Evolutionary conservation across 2,329 filamentous ascomycete genomes (phyloP), one percentile per base, ranked within the genome.

Genomic region (Beauveria scarabaeidicola): DNA sequence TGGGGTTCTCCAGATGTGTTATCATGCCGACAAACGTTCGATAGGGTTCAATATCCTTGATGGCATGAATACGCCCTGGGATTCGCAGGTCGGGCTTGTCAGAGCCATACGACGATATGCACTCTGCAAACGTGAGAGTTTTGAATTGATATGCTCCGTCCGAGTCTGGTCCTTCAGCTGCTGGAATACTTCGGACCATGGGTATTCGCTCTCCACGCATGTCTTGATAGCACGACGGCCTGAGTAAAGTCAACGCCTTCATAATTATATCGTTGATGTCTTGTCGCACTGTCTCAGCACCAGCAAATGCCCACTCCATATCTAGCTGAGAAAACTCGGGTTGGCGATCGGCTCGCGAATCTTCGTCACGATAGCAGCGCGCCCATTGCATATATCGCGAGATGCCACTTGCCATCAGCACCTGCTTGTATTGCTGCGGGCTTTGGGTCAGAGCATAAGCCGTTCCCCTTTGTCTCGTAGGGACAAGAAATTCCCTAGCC

Each of bases 381-480:
- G 94, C 95, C 74, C 97, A 91, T 68, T 99, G 94, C 72, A 88
- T 95, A 71, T 99, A 99, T 44, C 82, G 84, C 1, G 80, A 76
- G 11, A 97, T 82, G 0, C 93, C 93, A 62, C 89, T 89, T 0
- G 91, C 90, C 91, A 99, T 97, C 46, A 99, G 81, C 2, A 97
- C 90, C 75, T 99, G 94, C 75, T 99, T 99, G 71, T 97, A 99
- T 72, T 99, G 94, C 72, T 99, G 94, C 0, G 94, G 94, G 64
- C 93, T 97, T 71, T 99, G 95, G 0, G 92, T 92, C 21, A 99
- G 77, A 9, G 94, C 94, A 72, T 97, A 99, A 3, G 90, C 91
- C 62, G 86, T 77, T 0, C 90, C 91, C 1, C 79, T 80, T 40
- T 81, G 82, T 29, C 94, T 81, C 1, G 92, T 96, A 0, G 94